phyloP scores from a whole-genome alignment of 1,284 basidiomycete species.

The Leccinum pseudoinsigne region DNA sequence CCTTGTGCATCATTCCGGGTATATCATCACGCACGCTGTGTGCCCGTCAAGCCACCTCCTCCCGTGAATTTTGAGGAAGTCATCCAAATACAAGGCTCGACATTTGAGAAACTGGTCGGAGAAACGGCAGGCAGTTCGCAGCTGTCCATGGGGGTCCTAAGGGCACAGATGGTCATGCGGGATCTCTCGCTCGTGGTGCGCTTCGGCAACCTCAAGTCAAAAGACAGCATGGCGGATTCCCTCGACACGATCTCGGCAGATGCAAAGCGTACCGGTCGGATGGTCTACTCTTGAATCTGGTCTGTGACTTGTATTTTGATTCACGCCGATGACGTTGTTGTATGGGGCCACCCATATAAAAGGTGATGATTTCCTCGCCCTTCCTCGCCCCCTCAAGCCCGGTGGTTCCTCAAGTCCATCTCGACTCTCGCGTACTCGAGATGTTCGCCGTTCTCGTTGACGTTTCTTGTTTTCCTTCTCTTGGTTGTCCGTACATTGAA shows the following conservation, averaged over 20 bases:
- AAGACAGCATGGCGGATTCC: constrained; percentile 52
- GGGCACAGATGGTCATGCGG: constrained; percentile 70
- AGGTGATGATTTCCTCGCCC: background rate
- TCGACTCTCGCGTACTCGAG: constrained; percentile 18
- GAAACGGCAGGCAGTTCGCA: constrained; percentile 54
- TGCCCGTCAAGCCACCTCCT: constrained; percentile 14
- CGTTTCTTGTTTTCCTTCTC: constrained; percentile 17
- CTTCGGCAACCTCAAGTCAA: constrained; percentile 57
- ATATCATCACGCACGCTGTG: constrained; percentile 49
- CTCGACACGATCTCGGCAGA: constrained; percentile 55
- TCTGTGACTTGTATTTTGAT: constrained; percentile 10
- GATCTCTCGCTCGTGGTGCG: constrained; percentile 63
- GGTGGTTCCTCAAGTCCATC: constrained; percentile 19
- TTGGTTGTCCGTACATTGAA: constrained; percentile 9
- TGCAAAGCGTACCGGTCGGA: constrained; percentile 47
- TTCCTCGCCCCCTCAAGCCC: constrained; percentile 3
- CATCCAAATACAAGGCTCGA: constrained; percentile 55
- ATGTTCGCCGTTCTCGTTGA: constrained; percentile 18
- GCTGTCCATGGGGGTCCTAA: constrained; percentile 65
- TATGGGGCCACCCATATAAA: constrained; percentile 14
- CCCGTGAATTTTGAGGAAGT: constrained; percentile 59
- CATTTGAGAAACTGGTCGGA: constrained; percentile 61
- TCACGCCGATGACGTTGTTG: constrained; percentile 5
- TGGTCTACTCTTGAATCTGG: constrained; percentile 10
- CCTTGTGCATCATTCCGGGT: constrained; percentile 61